These are phyloP conservation scores for Polygonum aviculare DNA, from an alignment of 148 eudicot genomes.

Conservation along the genomic window DNA sequence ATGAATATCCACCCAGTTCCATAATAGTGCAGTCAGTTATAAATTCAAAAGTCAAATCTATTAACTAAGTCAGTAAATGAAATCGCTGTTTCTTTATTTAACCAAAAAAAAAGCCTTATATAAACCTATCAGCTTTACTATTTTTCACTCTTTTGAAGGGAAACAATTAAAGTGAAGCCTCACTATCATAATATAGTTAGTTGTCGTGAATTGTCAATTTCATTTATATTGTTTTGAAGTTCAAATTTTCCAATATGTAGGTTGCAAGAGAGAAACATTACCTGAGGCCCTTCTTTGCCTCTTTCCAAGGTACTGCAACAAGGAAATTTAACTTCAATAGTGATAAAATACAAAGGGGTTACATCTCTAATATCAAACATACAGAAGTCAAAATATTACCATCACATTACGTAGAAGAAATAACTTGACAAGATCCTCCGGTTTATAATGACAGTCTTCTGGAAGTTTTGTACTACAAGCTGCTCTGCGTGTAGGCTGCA, in stretches of 20 bases:
- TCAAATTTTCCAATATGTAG: background rate
- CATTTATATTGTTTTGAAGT: background rate
- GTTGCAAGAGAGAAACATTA: conserved; percentile 14
- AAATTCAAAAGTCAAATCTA: background rate
- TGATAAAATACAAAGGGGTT: background rate
- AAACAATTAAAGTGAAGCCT: background rate
- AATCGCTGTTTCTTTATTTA: background rate
- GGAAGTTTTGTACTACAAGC: conserved; percentile 75
- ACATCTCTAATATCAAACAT: background rate
- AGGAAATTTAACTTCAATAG: conserved; percentile 7
- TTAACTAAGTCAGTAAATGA: background rate
- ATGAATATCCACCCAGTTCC: background rate
- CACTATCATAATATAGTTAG: background rate
- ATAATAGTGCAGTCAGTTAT: background rate
- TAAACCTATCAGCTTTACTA: background rate
- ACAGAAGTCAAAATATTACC: conserved; percentile 32
- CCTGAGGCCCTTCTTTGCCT: conserved; percentile 57
- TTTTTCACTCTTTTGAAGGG: background rate
- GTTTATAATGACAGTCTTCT: conserved; percentile 96
- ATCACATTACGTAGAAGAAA: conserved; percentile 77
- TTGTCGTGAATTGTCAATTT: background rate
- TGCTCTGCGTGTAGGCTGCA: conserved; percentile 61
- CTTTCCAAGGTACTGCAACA: conserved; percentile 79
- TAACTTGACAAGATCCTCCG: conserved; percentile 88
- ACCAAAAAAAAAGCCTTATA: background rate